Evolutionary conservation across 2,329 filamentous ascomycete species (phyloP).

Genomic region (Exophiala phaeomuriformis): DNA sequence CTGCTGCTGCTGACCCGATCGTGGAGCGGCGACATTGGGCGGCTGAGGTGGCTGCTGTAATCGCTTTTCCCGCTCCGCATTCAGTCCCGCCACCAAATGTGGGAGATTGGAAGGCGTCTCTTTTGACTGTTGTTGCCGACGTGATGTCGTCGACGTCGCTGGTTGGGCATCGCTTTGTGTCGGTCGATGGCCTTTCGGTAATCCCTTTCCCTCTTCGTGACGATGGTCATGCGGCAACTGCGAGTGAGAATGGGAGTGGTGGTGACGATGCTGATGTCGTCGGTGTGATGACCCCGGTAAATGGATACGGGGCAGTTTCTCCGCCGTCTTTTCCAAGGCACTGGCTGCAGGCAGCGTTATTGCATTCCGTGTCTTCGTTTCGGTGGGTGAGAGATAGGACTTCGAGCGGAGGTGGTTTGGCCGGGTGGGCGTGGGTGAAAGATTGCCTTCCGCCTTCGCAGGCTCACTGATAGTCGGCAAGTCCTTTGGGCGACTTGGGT

Average conservation of each 20-base stretch:
- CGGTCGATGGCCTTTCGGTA: conserved; percentile 11
- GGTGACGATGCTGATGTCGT: conserved; percentile 11
- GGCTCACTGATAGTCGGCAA: not conserved
- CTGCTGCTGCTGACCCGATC: not conserved
- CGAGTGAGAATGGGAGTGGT: not conserved
- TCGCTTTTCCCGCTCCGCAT: conserved; percentile 17
- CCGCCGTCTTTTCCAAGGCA: conserved; percentile 16
- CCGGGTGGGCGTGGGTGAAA: conserved; percentile 1
- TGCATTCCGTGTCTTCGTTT: conserved; percentile 11
- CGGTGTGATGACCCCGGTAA: conserved; percentile 17
- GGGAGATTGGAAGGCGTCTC: conserved; percentile 12
- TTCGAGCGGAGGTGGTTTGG: conserved; percentile 12
- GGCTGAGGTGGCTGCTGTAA: not conserved
- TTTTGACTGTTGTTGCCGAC: conserved; percentile 7
- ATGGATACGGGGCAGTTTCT: conserved; percentile 15
- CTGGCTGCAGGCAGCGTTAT: conserved; percentile 4
- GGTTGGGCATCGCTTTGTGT: conserved; percentile 16
- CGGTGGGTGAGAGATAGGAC: conserved; percentile 15
- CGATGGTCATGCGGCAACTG: conserved; percentile 4
- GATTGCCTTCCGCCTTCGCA: not conserved
- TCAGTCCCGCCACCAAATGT: conserved; percentile 18
- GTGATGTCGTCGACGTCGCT: conserved; percentile 1
- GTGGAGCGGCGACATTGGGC: not conserved
- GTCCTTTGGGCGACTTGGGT: not conserved
- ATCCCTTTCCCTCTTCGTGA: conserved; percentile 5